Evolutionary conservation across 129 eudicot genomes (phyloP).

Genomic region (Flaveria trinervia): DNA sequence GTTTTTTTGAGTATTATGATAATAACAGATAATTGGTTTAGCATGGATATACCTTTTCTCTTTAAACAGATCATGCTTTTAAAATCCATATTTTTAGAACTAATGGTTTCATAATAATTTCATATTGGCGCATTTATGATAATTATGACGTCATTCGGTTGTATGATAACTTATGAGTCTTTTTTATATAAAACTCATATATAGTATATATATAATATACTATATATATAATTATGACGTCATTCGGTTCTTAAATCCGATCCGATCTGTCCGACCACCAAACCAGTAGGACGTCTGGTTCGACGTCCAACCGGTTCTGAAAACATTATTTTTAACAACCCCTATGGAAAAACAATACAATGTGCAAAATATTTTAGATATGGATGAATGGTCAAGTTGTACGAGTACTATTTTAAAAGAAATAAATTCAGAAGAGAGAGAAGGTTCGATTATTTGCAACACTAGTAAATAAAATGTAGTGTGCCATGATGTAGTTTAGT

Average conservation of each 20-base stretch:
- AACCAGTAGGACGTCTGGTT: too few species aligned
- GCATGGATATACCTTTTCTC: not conserved
- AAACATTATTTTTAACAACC: not conserved
- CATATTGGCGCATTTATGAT: not conserved
- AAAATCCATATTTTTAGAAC: not conserved
- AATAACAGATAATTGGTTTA: not conserved
- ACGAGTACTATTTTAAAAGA: constrained; percentile 14
- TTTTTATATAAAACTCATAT: too few species aligned
- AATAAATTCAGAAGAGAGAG: not conserved
- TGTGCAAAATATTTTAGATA: not conserved
- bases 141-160: too few species aligned
- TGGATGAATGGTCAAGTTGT: not conserved
- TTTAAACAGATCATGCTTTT: not conserved
- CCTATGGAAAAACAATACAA: not conserved
- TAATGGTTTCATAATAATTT: not conserved
- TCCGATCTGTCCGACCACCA: too few species aligned
- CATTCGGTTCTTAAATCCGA: too few species aligned
- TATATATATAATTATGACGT: too few species aligned
- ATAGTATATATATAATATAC: too few species aligned
- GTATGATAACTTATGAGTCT: too few species aligned
- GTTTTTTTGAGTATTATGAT: not conserved
- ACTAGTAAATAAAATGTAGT: not conserved
- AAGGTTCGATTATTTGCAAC: not conserved
- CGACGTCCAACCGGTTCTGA: too few species aligned
- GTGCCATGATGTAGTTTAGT: too few species aligned